Conservation (phyloP, 495 filamentous ascomycete genomes). For the Rostrohypoxylon terebratum region DNA sequence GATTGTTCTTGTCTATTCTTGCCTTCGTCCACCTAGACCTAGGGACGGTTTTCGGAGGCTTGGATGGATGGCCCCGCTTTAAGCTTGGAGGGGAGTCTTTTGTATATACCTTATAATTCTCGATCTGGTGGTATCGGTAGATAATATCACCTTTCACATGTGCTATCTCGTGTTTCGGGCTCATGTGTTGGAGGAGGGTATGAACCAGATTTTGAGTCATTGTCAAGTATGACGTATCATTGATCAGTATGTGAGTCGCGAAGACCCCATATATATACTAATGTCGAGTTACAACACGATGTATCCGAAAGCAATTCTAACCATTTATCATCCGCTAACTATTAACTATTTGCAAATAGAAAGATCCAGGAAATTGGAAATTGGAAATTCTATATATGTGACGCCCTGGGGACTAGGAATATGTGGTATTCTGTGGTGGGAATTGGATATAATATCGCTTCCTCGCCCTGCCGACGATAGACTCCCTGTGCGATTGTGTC, state of each 20-base stretch:
- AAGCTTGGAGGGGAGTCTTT: background rate
- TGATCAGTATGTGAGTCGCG: background rate
- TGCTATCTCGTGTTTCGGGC: background rate
- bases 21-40: background rate
- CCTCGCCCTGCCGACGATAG: background rate
- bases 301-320: background rate
- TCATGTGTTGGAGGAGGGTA: background rate
- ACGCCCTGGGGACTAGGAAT: background rate
- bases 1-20: background rate
- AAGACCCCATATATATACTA: background rate
- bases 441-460: background rate
- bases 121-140: slow-evolving; percentile 8
- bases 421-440: background rate
- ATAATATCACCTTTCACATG: slow-evolving; percentile 8
- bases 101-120: slow-evolving; percentile 17
- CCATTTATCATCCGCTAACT: background rate
- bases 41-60: background rate
- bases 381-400: too few species aligned
- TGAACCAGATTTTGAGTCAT: too few species aligned
- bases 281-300: too few species aligned
- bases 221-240: background rate
- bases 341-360: background rate
- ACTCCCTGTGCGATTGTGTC: background rate
- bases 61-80: background rate
- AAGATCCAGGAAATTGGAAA: background rate